phyloP scores from a whole-genome alignment of 495 filamentous ascomycete genomes.

The Annulohypoxylon maeteangense region DNA sequence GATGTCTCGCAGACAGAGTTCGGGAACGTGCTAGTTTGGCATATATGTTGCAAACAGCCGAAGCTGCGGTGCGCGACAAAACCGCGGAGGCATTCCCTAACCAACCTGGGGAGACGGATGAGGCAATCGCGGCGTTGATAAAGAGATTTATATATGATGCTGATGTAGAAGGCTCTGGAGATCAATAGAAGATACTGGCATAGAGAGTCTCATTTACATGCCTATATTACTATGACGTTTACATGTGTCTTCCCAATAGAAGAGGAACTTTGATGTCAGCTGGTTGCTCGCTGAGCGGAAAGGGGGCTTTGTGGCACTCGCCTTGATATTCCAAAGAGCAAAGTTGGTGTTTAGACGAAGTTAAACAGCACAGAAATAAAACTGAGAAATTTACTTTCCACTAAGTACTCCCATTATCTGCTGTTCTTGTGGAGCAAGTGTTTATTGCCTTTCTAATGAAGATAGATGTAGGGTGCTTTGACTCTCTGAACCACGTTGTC shows the following conservation, averaged over 20 bases:
- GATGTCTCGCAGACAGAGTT: slow-evolving; percentile 8
- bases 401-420: too few species aligned
- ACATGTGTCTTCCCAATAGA: too few species aligned
- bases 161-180: background rate
- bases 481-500: too few species aligned
- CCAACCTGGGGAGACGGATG: background rate
- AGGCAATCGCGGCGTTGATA: slow-evolving; percentile 1
- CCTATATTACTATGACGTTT: too few species aligned
- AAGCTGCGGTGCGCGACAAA: slow-evolving; percentile 13
- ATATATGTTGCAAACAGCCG: slow-evolving; percentile 11
- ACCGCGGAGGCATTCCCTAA: slow-evolving; percentile 4
- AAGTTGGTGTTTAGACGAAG: background rate
- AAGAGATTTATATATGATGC: slow-evolving; percentile 18
- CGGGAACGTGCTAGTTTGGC: slow-evolving; percentile 14
- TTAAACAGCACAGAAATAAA: background rate
- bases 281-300: background rate
- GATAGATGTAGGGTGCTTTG: too few species aligned
- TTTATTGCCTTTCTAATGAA: too few species aligned
- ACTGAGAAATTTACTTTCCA: too few species aligned
- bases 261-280: too few species aligned
- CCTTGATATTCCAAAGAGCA: background rate
- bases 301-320: background rate
- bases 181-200: background rate
- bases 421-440: too few species aligned
- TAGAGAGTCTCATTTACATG: too few species aligned